Evolutionary conservation across 306 rosid species (phyloP), one percentile per base, ranked within the genome.

Genomic region (Begonia loranthoides): DNA sequence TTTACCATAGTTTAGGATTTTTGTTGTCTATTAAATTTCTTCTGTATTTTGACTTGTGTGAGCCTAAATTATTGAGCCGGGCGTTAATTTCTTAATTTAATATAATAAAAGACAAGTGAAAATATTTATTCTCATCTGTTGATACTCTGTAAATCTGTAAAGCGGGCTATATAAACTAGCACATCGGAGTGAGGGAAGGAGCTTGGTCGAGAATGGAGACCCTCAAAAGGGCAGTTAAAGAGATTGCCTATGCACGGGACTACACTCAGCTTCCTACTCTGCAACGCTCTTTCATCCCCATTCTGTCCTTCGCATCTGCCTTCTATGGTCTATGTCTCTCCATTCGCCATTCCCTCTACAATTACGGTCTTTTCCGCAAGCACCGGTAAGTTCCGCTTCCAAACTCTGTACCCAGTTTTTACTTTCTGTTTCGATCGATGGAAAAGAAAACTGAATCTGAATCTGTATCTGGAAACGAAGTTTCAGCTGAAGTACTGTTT

Each of bases 301-400:
- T 80, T 51, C 97, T 90, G 70, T 74, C 62, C 28, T 9, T 71
- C 13, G 69, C 90, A 9, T 90, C 95, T 6, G 34, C 76, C 41
- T 54, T 85, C 77, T 90, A 76, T 79, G 52, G 47, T 19, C 51
- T 83, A 65, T 69, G 65, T 60, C 85, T 85, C 58, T 76, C 76
- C 28, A 71, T 82, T 49, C 97, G 90, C 58, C 59, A 15, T 61
- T 62, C 17, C 19, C 79, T 89, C 50, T 89, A 81, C 84, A 66
- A 13, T 21, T 38, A 48, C 51, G 69, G 63, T 45, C 45, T 82
- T 70, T 66, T 73, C 41, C 69, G 49, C 50, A 49, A 60, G 57
- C 80, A 76, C 68, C 73, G 87, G 94, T 83, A 65, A 1, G 13
- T 46, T 1, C 36, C 36, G 36, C 36, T 28, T 28, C 36, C 44